Evolutionary conservation across 352 stramenopile genomes (phyloP), one percentile per base, ranked within the genome.

Genomic region (Phytophthora quininea): DNA sequence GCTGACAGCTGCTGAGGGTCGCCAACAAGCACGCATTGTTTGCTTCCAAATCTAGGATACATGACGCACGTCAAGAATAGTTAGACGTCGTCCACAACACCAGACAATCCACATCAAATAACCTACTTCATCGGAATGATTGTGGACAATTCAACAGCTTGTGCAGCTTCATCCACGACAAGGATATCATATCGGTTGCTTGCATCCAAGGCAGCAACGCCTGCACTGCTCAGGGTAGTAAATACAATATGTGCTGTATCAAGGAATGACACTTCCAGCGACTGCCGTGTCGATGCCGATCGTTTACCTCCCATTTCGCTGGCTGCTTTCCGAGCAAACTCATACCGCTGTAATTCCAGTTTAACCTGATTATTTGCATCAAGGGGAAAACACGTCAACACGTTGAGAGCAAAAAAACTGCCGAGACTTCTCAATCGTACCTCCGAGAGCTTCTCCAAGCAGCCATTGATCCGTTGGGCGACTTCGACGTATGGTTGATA

Each of bases 191-290:
- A 95, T 33, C 84, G 77, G 15, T 74, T 77, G 45, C 82, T 92
- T 11, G 84, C 86, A 69, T 96, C 86, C 15, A 96, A 69, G 7
- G 89, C 86, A 43, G 82, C 78, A 59, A 95, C 84, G 50, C 91
- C 93, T 8, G 89, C 90, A 54, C 88, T 96, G 64, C 90, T 97
- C 10, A 98, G 74, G 2, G 93, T 98, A 11, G 91, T 98, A 48
- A 98, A 98, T 2, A 98, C 88, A 45, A 98, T 93, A 45, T 98
- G 91, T 8, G 92, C 92, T 38, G 87, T 96, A 67, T 98, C 92
- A 24, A 97, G 67, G 53, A 96, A 93, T 3, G 87, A 96, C 27
- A 92, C 86, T 62, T 96, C 88, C 5, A 96, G 71, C 2, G 82
- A 91, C 55, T 96, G 86, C 1, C 88, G 86, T 19, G 86, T 89